phyloP scores from a whole-genome alignment of 2,329 filamentous ascomycete genomes.

The Neonectria neomacrospora region DNA sequence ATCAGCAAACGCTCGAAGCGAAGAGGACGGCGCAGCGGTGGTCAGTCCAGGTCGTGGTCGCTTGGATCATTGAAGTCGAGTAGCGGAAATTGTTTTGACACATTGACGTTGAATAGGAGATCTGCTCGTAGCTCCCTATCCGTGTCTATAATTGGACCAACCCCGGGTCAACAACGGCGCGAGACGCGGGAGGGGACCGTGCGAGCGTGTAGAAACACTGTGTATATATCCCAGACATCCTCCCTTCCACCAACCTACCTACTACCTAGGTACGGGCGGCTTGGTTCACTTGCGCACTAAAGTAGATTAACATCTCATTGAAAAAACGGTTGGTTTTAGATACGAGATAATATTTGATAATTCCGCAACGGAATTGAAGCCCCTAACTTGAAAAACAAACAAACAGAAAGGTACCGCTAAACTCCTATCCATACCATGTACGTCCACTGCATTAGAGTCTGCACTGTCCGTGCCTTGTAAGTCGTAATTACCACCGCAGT shows the following conservation, averaged over 20 bases:
- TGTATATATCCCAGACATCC: not conserved
- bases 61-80: conserved; percentile 6
- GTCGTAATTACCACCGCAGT: not conserved
- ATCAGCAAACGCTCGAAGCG: conserved; percentile 12
- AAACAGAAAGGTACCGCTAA: not conserved
- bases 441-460: not conserved
- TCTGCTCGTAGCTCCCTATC: conserved; percentile 23
- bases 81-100: conserved; percentile 15
- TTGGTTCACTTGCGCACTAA: not conserved
- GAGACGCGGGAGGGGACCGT: not conserved
- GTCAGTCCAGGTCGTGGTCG: conserved; percentile 13
- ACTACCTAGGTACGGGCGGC: too few relatives aligned
- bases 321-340: not conserved
- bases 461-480: not conserved
- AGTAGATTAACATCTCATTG: not conserved
- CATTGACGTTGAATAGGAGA: conserved; percentile 15
- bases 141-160: conserved; percentile 11
- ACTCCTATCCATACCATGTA: not conserved
- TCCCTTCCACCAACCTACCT: too few relatives aligned
- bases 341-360: too few relatives aligned
- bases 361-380: not conserved
- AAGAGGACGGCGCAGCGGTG: not conserved
- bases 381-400: too few relatives aligned
- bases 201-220: not conserved
- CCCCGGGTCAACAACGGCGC: conserved; percentile 18